Conservation (phyloP, 495 filamentous ascomycete species). For the Apodospora peruviana region DNA sequence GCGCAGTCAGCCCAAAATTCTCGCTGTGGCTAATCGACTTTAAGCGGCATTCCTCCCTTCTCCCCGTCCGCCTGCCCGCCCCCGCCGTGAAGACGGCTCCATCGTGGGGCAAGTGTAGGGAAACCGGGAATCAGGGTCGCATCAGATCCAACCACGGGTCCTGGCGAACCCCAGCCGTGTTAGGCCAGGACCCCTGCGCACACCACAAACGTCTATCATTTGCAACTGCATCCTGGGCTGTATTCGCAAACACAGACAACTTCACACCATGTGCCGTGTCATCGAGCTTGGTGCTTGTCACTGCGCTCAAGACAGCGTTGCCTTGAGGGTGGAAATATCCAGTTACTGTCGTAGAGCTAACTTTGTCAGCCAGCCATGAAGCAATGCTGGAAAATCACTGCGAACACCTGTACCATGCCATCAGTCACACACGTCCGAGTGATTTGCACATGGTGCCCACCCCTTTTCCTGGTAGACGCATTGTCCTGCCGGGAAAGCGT, state of each 20-base stretch:
- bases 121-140: constrained; percentile 35
- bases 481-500: constrained; percentile 2
- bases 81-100: constrained; percentile 1
- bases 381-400: too few species aligned
- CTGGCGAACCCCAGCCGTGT: constrained; percentile 17
- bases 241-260: constrained; percentile 4
- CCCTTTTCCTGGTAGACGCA: constrained; percentile 7
- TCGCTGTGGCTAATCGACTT: neutral
- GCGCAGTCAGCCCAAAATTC: neutral
- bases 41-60: constrained; percentile 1
- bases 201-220: neutral
- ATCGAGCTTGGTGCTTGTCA: neutral
- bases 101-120: constrained; percentile 18
- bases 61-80: neutral
- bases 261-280: constrained; percentile 5
- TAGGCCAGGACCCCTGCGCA: constrained; percentile 17
- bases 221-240: neutral
- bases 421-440: too few species aligned
- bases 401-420: too few species aligned
- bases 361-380: too few species aligned
- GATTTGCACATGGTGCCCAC: constrained; percentile 7
- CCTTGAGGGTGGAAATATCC: too few species aligned
- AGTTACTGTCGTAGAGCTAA: too few species aligned
- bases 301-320: too few species aligned
- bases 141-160: constrained; percentile 26